Base-by-base conservation (phyloP, 257 asterid genomes). In the Jacaranda mimosifolia region DNA sequence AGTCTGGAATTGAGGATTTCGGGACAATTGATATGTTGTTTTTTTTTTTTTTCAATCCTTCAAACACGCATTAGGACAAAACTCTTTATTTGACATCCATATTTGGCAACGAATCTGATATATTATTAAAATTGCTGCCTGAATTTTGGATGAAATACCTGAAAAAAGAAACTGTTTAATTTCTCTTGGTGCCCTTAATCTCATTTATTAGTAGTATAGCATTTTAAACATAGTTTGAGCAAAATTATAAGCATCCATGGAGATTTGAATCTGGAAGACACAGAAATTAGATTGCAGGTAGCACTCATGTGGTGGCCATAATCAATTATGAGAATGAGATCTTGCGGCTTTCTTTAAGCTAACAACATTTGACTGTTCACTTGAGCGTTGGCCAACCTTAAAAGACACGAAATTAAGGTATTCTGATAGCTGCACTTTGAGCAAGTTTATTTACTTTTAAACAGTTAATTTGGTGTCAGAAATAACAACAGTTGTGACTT, bases 391-490 rank as follows among this genome's bases (percentile, higher is more conserved):
- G 70, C 75, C 83, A 79, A 67, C 83, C 83, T 73, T 73, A 73
- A 80, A 35, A 52, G 7, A 69, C 80, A 62, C 77, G 14, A 80
- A 80, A 48, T 35, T 15, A 65, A 77, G 67, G 40, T 35, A 32
- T 57, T 39, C 17, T 17, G 4, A 3, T 17, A 68, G 12, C 19
- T 52, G 58, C 19, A 52, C 6, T 11, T 14, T 15, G 59, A 53
- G 59, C 18, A 53, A 14, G 55, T 53, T n/a, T 9, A 53, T 53
- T 53, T 53, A 53, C 14, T 13, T 2, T 13, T 63, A 70, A 26
- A 36, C 71, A 60, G 56, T 70, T 69, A 46, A 75, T 69, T 78
- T 71, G 43, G 77, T 62, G 73, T 78, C 73, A 70, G 77, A 78
- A 70, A 68, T 36, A 43, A 62, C 62, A 40, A 43, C 63, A 45